Conservation (phyloP, 1,139 yeast species). For the Pichia sp. region DNA sequence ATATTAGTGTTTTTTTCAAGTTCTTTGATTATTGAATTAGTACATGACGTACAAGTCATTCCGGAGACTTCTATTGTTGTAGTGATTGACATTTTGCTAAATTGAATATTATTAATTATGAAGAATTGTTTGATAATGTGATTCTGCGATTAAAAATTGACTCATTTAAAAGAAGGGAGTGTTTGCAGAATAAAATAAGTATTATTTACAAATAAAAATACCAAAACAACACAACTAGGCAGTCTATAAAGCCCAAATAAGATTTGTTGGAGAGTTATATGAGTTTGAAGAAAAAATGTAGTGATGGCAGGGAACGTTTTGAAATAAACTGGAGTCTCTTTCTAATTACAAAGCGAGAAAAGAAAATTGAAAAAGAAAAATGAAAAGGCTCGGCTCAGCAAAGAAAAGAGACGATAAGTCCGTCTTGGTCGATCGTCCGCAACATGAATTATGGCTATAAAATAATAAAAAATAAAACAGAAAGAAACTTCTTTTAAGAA, state of each 20-base stretch:
- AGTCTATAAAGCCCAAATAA: neutral
- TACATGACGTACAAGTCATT: conserved; percentile 86
- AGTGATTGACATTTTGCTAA: conserved; percentile 7
- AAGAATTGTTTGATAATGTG: neutral
- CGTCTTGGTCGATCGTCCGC: neutral
- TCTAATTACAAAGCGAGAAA: neutral
- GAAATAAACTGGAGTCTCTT: neutral
- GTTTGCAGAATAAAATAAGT: neutral
- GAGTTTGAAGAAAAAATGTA: neutral
- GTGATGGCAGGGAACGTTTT: neutral
- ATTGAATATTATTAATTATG: neutral
- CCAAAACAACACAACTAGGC: neutral
- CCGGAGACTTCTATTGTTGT: conserved; percentile 36
- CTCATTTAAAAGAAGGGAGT: neutral
- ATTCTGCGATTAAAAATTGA: neutral
- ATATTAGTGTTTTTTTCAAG: conserved; percentile 46
- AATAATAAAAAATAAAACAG: too few species aligned
- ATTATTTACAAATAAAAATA: neutral
- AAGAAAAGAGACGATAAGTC: neutral
- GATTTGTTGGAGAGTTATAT: neutral
- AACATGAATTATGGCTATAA: neutral
- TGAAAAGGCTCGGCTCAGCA: neutral
- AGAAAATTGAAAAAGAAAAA: neutral
- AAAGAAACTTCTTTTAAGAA: too few species aligned
- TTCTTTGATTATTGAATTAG: conserved; percentile 53